Conservation (phyloP, 169 alveolate genomes). For the Cryptosporidium baileyi region DNA sequence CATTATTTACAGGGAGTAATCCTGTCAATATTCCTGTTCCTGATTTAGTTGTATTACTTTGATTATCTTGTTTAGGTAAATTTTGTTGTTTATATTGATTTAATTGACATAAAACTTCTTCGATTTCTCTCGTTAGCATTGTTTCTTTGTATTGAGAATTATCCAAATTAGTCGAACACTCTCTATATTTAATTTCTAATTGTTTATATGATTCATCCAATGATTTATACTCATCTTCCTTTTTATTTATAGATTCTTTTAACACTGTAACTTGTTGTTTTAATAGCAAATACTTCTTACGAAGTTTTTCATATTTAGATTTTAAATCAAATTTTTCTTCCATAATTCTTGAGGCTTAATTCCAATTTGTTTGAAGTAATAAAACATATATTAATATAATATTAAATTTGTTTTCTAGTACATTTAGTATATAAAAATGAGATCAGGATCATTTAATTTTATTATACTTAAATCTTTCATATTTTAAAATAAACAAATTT, state of each 20-base stretch:
- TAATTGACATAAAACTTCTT: conserved; percentile 23
- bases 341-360: neutral
- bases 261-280: conserved; percentile 32
- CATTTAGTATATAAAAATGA: no score
- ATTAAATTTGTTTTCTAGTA: no score
- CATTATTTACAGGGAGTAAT: conserved; percentile 27
- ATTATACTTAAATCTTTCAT: no score
- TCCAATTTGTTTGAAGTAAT: neutral
- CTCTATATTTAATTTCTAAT: neutral
- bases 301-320: conserved; percentile 51
- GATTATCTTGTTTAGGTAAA: neutral
- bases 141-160: conserved; percentile 53
- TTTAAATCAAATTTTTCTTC: conserved; percentile 44
- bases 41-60: neutral
- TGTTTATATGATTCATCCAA: neutral
- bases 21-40: conserved; percentile 49
- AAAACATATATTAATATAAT: no score
- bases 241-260: neutral
- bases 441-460: neutral
- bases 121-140: conserved; percentile 26
- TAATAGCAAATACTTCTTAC: conserved; percentile 17
- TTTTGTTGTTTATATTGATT: conserved; percentile 21
- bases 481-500: neutral
- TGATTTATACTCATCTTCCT: neutral
- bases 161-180: conserved; percentile 12